Evolutionary conservation across 768 basidiomycete species (phyloP).

Genomic region (Kwoniella dejecticola): DNA sequence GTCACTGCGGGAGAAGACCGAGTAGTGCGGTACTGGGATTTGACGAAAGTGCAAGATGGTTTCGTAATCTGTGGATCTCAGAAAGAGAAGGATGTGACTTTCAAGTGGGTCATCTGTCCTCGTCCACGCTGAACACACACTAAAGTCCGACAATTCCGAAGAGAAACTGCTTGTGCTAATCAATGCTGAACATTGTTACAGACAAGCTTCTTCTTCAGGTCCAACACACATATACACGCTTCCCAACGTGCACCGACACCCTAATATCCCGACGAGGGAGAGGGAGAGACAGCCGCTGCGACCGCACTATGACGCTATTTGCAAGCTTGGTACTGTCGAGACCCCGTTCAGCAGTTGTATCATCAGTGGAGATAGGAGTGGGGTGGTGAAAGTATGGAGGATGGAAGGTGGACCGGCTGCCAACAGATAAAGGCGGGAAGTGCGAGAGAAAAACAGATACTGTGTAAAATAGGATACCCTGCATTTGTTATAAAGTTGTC

Average conservation of each 20-base stretch:
- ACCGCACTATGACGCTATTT: constrained; percentile 87
- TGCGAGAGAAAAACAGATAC: neutral
- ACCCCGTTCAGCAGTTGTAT: constrained; percentile 90
- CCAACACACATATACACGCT: constrained; percentile 46
- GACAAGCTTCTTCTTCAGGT: constrained; percentile 32
- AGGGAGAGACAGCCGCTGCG: constrained; percentile 82
- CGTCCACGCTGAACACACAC: too few species aligned
- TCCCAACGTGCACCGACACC: constrained; percentile 44
- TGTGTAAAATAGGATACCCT: neutral
- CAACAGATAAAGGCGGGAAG: neutral
- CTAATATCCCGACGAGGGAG: constrained; percentile 67
- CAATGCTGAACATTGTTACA: neutral
- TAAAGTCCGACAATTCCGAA: too few species aligned
- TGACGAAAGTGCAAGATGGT: constrained; percentile 71
- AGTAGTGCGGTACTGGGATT: constrained; percentile 83
- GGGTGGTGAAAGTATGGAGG: constrained; percentile 79
- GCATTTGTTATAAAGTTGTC: neutral
- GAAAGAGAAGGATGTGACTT: constrained; percentile 70
- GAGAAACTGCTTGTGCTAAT: too few species aligned
- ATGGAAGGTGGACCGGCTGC: constrained; percentile 36
- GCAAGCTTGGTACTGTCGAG: constrained; percentile 80
- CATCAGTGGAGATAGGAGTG: constrained; percentile 86
- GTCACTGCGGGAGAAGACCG: constrained; percentile 89
- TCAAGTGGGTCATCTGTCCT: constrained; percentile 62
- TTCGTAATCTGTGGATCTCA: constrained; percentile 77